Evolutionary conservation across 257 asterid species (phyloP).

Genomic region (Petunia axillaris): DNA sequence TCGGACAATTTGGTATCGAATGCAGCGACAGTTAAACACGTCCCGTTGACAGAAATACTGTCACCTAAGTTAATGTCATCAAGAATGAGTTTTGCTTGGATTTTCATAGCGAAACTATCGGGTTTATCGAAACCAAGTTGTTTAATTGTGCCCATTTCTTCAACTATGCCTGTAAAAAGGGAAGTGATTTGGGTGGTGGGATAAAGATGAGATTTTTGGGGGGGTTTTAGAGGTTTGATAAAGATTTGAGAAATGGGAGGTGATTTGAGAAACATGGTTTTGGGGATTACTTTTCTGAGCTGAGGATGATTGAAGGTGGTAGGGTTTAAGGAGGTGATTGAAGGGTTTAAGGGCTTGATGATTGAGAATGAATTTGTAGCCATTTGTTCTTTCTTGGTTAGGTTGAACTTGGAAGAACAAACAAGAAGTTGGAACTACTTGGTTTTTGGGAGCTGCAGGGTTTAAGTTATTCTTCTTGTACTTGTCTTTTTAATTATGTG

Average conservation of each 20-base stretch:
- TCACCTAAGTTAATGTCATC: constrained; percentile 81
- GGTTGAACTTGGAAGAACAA: not conserved
- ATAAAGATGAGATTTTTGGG: constrained; percentile 30
- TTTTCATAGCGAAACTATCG: constrained; percentile 68
- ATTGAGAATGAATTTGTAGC: constrained; percentile 22
- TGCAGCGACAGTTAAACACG: constrained; percentile 78
- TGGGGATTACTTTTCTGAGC: constrained; percentile 34
- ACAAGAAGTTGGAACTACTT: too few species aligned
- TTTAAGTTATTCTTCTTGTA: too few species aligned
- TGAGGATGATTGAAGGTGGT: constrained; percentile 27
- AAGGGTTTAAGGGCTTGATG: constrained; percentile 22
- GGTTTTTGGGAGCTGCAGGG: too few species aligned
- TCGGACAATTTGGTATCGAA: constrained; percentile 49
- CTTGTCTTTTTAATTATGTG: too few species aligned
- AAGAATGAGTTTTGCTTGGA: constrained; percentile 58
- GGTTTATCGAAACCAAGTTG: constrained; percentile 58
- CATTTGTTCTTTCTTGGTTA: constrained; percentile 19
- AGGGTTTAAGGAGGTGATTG: constrained; percentile 23
- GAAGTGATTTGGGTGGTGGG: constrained; percentile 43
- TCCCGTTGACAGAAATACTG: constrained; percentile 89
- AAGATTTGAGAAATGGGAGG: constrained; percentile 46
- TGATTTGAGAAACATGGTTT: constrained; percentile 37
- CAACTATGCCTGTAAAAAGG: constrained; percentile 90
- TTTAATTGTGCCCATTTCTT: constrained; percentile 74
- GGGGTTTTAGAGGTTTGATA: constrained; percentile 43